Evolutionary conservation across 2,329 filamentous ascomycete species (phyloP), one percentile per base, ranked within the genome.

Genomic region (Biscogniauxia mediterranea): DNA sequence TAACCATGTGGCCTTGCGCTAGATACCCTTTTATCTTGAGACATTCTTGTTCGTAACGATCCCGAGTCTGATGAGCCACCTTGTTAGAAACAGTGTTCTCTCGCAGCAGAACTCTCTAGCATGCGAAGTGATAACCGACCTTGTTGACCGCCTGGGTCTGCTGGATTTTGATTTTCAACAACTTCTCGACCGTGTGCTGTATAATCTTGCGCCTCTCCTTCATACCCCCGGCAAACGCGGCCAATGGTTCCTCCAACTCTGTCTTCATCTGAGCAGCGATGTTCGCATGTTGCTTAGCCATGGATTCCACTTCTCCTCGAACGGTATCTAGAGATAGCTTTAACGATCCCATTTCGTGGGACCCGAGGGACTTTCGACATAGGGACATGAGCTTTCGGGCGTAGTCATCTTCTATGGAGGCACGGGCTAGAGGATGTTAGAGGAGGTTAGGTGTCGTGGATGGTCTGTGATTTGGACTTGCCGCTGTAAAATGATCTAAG

Each of bases 1-100:
- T 99, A 61, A 99, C 95, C 95, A 99, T 99, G 75, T 99, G 96
- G 9, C 95, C 95, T 77, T 99, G 95, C 3, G 96, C 95, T 4
- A 99, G 86, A 73, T 99, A 99, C 49, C 95, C 95, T 78, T 99
- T 99, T 76, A 99, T 98, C 75, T 97, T 95, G 52, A 99, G 83
- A 74, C 94, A 98, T 70, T 99, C 96, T 76, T 99, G 94, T 77
- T 99, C 95, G 74, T 96, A 99, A 55, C 90, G 89, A 77, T 99
- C 95, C 67, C 95, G 86, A 17, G 93, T 91, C 90, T 92, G 64
- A 9, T 42, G 15, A 46, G 32, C 6, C 21, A 11, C 19, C 11
- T 42, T 54, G 64, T 70, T 26, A 68, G 20, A 38, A 19, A 54
- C 9, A 38, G 52, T 38, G 9, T 25, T 4, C 9, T 38, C 13